Evolutionary conservation across 139 green algal species (phyloP).

Genomic region (Protoeuglena noctilucae): DNA sequence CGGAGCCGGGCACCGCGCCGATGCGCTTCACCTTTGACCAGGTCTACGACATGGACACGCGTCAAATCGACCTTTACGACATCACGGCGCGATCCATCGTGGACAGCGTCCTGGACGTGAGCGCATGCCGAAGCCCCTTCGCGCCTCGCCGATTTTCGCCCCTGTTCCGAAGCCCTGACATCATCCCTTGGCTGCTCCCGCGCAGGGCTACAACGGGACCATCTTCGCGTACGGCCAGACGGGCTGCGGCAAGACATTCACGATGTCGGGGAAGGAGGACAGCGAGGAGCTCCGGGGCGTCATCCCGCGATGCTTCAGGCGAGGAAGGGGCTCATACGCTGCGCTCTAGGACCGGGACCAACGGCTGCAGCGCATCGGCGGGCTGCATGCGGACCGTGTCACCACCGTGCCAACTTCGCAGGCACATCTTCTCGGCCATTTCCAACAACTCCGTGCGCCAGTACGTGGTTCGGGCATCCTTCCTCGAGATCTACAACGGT

Average conservation of each 20-base stretch:
- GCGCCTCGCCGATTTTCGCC: too few species aligned
- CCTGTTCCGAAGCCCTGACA: too few species aligned
- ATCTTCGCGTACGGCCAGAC: slow-evolving; percentile 10
- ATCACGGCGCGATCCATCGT: slow-evolving; percentile 43
- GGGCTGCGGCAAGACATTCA: slow-evolving; percentile 11
- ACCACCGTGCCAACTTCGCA: slow-evolving; percentile 6
- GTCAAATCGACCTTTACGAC: slow-evolving; percentile 47
- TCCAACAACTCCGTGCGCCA: slow-evolving; percentile 24
- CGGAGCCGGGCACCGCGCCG: slow-evolving; percentile 25
- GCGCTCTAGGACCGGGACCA: slow-evolving; percentile 6
- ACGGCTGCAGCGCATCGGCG: neutral
- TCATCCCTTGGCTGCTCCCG: too few species aligned
- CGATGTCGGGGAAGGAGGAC: slow-evolving; percentile 8
- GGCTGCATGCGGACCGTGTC: slow-evolving; percentile 2
- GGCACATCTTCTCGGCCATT: slow-evolving; percentile 20
- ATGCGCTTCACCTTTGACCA: slow-evolving; percentile 55
- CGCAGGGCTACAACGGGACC: slow-evolving; percentile 53
- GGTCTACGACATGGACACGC: slow-evolving; percentile 45
- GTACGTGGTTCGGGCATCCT: slow-evolving; percentile 16
- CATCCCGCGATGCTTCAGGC: neutral
- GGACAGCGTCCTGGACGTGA: slow-evolving; percentile 45
- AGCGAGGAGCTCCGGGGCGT: slow-evolving; percentile 5
- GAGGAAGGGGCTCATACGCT: neutral
- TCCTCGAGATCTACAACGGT: slow-evolving; percentile 8
- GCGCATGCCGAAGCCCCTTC: too few species aligned